These are phyloP conservation scores for Solanum paucissectum DNA, from an alignment of 257 asterid species.

Conservation along the genomic window DNA sequence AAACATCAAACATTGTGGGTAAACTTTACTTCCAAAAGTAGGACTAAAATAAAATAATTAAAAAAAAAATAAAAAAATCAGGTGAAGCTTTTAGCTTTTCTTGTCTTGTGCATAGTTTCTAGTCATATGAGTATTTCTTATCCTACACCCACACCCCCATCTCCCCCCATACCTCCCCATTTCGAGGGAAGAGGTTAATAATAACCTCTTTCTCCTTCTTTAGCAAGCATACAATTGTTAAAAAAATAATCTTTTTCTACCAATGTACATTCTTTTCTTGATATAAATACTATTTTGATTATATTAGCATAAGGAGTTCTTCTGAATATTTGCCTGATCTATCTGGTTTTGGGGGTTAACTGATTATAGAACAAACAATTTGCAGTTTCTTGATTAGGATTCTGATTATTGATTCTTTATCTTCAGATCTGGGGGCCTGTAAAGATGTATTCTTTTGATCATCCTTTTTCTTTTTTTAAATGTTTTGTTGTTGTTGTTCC, in stretches of 20 bases:
- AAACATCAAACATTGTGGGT: neutral
- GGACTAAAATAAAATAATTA: neutral
- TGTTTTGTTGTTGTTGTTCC: constrained; percentile 13
- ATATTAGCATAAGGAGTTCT: neutral
- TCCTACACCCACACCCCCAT: constrained; percentile 18
- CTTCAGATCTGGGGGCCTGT: constrained; percentile 47
- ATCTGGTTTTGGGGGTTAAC: constrained; percentile 11
- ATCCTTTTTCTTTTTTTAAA: constrained; percentile 34
- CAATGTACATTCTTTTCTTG: neutral
- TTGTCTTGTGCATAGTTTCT: constrained; percentile 13
- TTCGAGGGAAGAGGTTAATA: constrained; percentile 13
- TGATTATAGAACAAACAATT: constrained; percentile 22
- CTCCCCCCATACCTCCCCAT: constrained; percentile 10
- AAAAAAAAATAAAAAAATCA: constrained; percentile 9
- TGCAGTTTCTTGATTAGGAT: constrained; percentile 17
- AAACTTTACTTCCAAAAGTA: neutral
- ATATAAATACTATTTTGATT: neutral
- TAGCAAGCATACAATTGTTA: neutral
- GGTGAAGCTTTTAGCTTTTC: constrained; percentile 12
- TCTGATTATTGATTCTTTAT: constrained; percentile 13
- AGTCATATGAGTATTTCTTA: constrained; percentile 10
- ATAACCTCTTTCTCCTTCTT: constrained; percentile 1
- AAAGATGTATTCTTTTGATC: constrained; percentile 48
- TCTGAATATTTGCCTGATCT: constrained; percentile 21
- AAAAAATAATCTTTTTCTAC: neutral